Evolutionary conservation across 139 green algal species (phyloP).

Genomic region (Tetraselmis striata): DNA sequence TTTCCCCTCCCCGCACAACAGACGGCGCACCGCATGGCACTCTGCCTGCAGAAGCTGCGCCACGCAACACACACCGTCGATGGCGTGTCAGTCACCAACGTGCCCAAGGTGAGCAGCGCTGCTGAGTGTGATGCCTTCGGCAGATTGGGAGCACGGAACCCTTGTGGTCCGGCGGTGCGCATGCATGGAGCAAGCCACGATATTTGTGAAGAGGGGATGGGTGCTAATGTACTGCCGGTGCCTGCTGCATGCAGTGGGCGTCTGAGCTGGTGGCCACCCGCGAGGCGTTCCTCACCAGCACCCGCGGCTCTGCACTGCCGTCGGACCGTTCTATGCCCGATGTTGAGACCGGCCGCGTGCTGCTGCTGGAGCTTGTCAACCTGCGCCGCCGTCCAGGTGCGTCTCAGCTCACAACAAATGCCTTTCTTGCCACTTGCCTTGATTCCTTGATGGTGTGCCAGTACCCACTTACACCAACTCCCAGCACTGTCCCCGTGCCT

Average conservation of each 20-base stretch:
- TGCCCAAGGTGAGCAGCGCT: not conserved
- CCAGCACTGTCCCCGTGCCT: too few relatives aligned
- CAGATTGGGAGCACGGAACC: too few relatives aligned
- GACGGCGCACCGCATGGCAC: not conserved
- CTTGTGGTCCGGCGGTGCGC: too few relatives aligned
- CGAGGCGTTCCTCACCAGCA: not conserved
- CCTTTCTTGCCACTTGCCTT: too few relatives aligned
- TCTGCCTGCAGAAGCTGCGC: not conserved
- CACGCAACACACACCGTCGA: not conserved
- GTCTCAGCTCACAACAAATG: not conserved
- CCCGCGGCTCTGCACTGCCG: not conserved
- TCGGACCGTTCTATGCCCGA: not conserved
- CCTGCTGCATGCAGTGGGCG: not conserved
- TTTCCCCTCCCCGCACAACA: too few relatives aligned
- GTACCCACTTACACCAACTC: too few relatives aligned
- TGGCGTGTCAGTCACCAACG: not conserved
- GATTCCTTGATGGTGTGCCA: too few relatives aligned
- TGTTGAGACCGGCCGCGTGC: not conserved
- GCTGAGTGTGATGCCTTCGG: not conserved
- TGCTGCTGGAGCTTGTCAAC: not conserved
- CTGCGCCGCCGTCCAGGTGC: not conserved
- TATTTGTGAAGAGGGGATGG: too few relatives aligned
- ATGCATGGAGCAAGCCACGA: too few relatives aligned
- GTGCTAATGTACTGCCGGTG: too few relatives aligned
- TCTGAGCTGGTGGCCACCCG: not conserved